Evolutionary conservation across 2,329 filamentous ascomycete genomes (phyloP), one percentile per base, ranked within the genome.

Genomic region (Talaromyces sp.): DNA sequence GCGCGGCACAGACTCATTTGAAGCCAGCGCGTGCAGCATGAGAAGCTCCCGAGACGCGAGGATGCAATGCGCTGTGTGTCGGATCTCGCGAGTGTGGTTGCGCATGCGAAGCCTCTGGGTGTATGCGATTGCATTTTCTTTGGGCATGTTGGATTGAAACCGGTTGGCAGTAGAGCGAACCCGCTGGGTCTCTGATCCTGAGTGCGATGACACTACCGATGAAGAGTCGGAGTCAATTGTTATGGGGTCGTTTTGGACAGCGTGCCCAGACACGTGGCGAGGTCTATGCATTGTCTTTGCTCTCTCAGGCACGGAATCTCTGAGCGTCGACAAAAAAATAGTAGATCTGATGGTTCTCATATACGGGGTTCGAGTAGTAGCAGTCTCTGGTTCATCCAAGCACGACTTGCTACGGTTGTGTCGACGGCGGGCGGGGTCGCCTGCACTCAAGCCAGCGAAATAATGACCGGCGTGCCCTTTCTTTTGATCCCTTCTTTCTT

Each of bases 1-100:
- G 70, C 77, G 72, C 1, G 76, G 75, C 56, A 77, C 70, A 47
- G 75, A 75, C 74, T 78, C 44, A 10, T 54, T 36, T 9, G n/a
- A 59, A 57, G 71, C 73, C 7, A 78, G 60, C 0, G 76, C 76
- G 62, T 79, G 76, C 3, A 75, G 70, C 8, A 76, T 73, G 2
- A 79, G 65, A 3, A 79, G 57, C 60, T 79, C 76, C n/a, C 68
- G 66, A 60, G 78, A 73, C 52, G 69, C 68, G 5, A 78, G 63
- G 8, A 78, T 70, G n/a, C 69, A 72, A 14, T 78, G 68, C 1
- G 75, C 72, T 3, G 73, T 73, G 47, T 77, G 72, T 34, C 74
- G 69, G 47, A 73, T 72, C 55, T 77, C 75, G 36, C 73, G 70
- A 5, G 23, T 36, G 42, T 58, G 56, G 31, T 36, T 58, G 42